Percentiles rank a stretch among this genome's conserved stretches.
These are phyloP conservation scores for Coemansia sp. DNA, from an alignment of 192 early-diverging fungal species.

Conservation along the genomic window DNA sequence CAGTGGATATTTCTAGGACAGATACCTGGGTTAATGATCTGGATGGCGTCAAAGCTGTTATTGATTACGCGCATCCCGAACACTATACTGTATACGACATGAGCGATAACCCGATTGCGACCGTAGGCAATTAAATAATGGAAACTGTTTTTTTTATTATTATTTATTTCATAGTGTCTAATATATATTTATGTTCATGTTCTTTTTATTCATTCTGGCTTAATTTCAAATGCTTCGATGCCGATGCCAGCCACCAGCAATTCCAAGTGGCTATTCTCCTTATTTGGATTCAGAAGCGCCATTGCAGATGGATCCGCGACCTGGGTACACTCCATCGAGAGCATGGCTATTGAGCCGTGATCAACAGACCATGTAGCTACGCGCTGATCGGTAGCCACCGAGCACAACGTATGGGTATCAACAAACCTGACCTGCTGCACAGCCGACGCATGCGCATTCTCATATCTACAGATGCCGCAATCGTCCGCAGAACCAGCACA, in stretches of 20 bases:
- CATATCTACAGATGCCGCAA: constrained; percentile 20
- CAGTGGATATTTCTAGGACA: constrained; percentile 8
- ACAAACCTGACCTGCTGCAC: constrained; percentile 54
- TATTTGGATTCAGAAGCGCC: constrained; percentile 21
- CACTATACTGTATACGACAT: constrained; percentile 36
- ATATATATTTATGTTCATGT: not conserved
- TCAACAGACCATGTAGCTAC: constrained; percentile 59
- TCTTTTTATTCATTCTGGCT: not conserved
- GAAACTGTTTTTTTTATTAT: constrained; percentile 8
- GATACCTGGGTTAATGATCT: constrained; percentile 37
- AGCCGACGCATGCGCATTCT: constrained; percentile 67
- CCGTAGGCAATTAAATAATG: constrained; percentile 9
- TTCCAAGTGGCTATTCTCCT: not conserved
- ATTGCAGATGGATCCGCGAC: constrained; percentile 69
- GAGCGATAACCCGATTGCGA: constrained; percentile 18
- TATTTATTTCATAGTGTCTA: constrained; percentile 1
- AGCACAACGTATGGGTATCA: not conserved
- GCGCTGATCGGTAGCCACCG: constrained; percentile 71
- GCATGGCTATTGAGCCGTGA: not conserved
- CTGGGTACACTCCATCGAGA: constrained; percentile 57
- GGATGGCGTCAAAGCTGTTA: constrained; percentile 31
- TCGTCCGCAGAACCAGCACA: constrained; percentile 5
- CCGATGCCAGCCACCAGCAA: constrained; percentile 54
- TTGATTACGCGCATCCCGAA: constrained; percentile 34
- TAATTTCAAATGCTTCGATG: constrained; percentile 54